phyloP scores from a whole-genome alignment of 2,329 filamentous ascomycete species.

The Trichoderma semiorbis region DNA sequence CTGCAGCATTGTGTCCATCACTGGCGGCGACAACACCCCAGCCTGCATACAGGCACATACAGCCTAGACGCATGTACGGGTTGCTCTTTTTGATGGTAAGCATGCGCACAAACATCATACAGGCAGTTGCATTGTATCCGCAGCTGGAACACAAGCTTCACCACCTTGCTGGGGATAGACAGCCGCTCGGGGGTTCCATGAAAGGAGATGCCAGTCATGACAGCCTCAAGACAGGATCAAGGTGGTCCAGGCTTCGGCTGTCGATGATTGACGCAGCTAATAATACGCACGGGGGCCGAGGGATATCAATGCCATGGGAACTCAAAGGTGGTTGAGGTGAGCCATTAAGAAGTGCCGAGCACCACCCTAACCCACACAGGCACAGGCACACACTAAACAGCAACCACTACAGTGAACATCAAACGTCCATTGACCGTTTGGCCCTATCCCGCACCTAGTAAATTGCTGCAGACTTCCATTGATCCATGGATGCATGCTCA shows the following conservation, averaged over 20 bases:
- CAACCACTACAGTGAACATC: neutral
- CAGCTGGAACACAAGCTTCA: neutral
- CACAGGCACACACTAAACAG: neutral
- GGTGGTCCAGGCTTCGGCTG: slow-evolving; percentile 8
- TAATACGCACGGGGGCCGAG: neutral
- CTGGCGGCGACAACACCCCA: neutral
- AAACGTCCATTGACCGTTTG: neutral
- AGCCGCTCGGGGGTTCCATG: slow-evolving; percentile 5
- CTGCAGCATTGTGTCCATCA: neutral
- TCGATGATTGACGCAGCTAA: slow-evolving; percentile 9
- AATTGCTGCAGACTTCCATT: neutral
- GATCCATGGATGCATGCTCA: neutral
- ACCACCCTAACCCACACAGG: neutral
- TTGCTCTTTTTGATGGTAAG: neutral
- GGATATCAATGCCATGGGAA: neutral
- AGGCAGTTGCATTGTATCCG: neutral
- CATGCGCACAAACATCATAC: neutral
- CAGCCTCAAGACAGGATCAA: neutral
- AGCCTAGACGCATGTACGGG: neutral
- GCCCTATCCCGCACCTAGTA: neutral
- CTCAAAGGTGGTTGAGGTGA: neutral
- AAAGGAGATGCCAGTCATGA: slow-evolving; percentile 12
- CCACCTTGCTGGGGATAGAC: neutral
- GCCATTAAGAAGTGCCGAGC: slow-evolving; percentile 8
- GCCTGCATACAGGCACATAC: neutral